A percentile compares a stretch with the other conserved stretches of the same genome.
Conservation (phyloP, 208 protist species). For the Leishmania tropica region DNA sequence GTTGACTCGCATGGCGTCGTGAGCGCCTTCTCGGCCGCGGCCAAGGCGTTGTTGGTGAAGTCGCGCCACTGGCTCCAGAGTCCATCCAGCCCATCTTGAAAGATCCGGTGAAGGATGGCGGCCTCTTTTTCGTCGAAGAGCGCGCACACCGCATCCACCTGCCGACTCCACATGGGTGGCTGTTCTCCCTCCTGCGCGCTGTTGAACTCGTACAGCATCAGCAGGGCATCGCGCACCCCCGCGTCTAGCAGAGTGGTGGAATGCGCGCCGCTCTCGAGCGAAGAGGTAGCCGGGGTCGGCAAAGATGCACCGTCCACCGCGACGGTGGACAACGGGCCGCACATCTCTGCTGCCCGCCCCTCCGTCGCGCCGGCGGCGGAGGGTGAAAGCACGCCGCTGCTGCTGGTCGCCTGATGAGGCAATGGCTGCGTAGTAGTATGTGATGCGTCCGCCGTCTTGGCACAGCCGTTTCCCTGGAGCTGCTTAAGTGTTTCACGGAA, state of each 20-base stretch:
- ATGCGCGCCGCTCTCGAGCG: background rate
- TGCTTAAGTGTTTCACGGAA: conserved; percentile 2
- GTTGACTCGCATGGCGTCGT: conserved; percentile 4
- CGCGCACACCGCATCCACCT: conserved; percentile 16
- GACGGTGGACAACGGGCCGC: background rate
- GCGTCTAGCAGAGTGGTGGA: background rate
- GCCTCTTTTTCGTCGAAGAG: conserved; percentile 28
- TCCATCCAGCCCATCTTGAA: conserved; percentile 6
- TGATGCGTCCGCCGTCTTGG: background rate
- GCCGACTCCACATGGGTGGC: conserved; percentile 6
- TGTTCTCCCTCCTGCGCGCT: background rate
- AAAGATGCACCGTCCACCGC: background rate
- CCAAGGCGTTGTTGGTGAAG: conserved; percentile 26
- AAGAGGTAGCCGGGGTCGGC: background rate
- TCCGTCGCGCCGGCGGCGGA: background rate
- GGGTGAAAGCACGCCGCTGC: background rate
- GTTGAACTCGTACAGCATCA: conserved; percentile 15
- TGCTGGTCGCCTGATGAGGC: background rate
- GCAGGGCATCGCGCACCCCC: conserved; percentile 3
- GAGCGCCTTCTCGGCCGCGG: conserved; percentile 26
- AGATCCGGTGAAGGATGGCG: conserved; percentile 8
- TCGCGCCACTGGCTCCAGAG: conserved; percentile 13
- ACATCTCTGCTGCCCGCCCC: background rate
- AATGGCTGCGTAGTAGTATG: background rate
- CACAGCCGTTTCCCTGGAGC: background rate